These are phyloP conservation scores for Debaryomyces nepalensis DNA, from an alignment of 1,139 yeast genomes.

Conservation along the genomic window DNA sequence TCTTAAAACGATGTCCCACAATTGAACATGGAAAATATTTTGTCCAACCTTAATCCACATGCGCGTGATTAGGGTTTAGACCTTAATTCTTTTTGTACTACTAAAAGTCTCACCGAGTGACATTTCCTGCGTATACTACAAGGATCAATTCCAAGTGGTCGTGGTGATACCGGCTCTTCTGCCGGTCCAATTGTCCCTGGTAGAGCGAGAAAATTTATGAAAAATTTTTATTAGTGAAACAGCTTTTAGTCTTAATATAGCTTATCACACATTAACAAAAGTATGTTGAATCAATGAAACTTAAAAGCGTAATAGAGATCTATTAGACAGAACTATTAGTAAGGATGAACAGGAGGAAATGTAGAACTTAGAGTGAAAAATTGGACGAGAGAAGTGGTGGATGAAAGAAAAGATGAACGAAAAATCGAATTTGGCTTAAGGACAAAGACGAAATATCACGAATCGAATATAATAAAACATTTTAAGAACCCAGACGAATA, in stretches of 20 bases:
- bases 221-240: slow-evolving; percentile 10
- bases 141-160: slow-evolving; percentile 1
- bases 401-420: neutral
- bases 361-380: neutral
- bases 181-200: slow-evolving; percentile 3
- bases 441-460: no score
- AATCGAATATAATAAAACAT: no score
- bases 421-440: no score
- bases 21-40: neutral
- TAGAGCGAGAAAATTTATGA: slow-evolving; percentile 11
- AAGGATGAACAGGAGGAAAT: neutral
- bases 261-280: slow-evolving; percentile 17
- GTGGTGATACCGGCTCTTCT: slow-evolving; percentile 1
- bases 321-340: slow-evolving; percentile 5
- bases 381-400: neutral
- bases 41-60: slow-evolving; percentile 19
- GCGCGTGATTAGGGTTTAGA: slow-evolving; percentile 21
- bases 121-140: neutral
- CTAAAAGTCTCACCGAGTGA: neutral
- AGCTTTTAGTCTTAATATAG: slow-evolving; percentile 11
- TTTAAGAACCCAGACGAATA: neutral
- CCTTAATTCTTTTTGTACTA: slow-evolving; percentile 17
- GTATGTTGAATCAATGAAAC: slow-evolving; percentile 14
- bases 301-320: neutral
- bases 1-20: neutral